phyloP scores from a whole-genome alignment of 495 filamentous ascomycete species.

The Penicillium odoratum region DNA sequence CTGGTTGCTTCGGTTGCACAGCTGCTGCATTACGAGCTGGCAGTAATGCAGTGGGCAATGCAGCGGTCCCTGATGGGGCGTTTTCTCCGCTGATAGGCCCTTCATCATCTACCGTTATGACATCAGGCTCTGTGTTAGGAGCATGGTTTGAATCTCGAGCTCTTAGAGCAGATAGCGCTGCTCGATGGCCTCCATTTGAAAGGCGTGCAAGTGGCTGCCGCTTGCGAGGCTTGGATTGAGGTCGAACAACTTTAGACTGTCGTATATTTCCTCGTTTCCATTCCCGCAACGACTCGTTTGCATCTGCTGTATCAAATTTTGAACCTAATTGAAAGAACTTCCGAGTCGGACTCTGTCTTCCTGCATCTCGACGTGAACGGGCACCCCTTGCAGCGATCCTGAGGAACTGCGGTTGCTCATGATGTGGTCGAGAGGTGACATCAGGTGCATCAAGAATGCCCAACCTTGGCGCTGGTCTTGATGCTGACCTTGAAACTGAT shows the following conservation, averaged over 20 bases:
- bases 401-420: conserved; percentile 66
- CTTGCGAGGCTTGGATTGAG: conserved; percentile 21
- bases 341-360: conserved; percentile 69
- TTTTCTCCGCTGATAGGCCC: conserved; percentile 1
- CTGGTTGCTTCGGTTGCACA: conserved; percentile 12
- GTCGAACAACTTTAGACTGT: conserved; percentile 37
- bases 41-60: conserved; percentile 2
- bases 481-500: conserved; percentile 6
- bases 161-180: conserved; percentile 5
- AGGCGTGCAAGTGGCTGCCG: conserved; percentile 24
- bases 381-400: conserved; percentile 74
- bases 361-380: conserved; percentile 58
- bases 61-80: conserved; percentile 1
- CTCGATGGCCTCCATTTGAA: conserved; percentile 18
- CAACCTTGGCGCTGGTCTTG: conserved; percentile 30
- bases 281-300: conserved; percentile 60
- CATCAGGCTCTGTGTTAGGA: neutral
- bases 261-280: conserved; percentile 75
- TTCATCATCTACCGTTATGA: neutral
- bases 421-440: conserved; percentile 28
- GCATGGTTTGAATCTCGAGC: conserved; percentile 10
- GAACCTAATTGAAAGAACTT: conserved; percentile 76
- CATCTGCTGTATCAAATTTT: conserved; percentile 72
- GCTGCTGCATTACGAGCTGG: neutral
- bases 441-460: conserved; percentile 72